Evolutionary conservation across 257 asterid genomes (phyloP).

Genomic region (Solanum piurae): DNA sequence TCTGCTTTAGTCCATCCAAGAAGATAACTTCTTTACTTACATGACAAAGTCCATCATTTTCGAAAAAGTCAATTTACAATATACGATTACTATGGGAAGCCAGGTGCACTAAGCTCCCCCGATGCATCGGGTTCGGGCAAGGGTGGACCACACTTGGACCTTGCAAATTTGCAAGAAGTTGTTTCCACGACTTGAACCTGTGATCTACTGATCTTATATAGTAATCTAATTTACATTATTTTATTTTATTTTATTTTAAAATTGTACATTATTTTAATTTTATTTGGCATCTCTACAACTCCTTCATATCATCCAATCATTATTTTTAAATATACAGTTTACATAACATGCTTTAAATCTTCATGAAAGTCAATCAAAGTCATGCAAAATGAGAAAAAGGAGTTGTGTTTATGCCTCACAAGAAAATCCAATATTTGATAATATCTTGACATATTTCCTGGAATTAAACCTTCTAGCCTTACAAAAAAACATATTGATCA

Average conservation of each 20-base stretch:
- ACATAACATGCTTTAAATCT: background rate
- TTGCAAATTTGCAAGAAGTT: background rate
- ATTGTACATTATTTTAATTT: background rate
- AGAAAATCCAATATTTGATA: background rate
- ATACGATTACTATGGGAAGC: background rate
- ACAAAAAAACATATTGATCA: background rate
- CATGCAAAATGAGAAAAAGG: background rate
- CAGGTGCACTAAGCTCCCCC: background rate
- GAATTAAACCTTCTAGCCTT: background rate
- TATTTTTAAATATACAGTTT: background rate
- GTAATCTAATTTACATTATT: background rate
- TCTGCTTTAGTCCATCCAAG: background rate
- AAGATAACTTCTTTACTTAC: background rate
- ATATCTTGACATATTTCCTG: background rate
- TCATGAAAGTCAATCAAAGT: background rate
- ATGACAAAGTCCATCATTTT: background rate
- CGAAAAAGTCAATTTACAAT: background rate
- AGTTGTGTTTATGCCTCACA: background rate
- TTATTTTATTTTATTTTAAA: background rate
- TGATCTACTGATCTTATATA: background rate
- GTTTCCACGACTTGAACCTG: background rate
- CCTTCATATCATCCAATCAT: background rate
- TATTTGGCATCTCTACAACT: background rate
- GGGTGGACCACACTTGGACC: background rate
- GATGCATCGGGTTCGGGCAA: background rate